Evolutionary conservation across 495 filamentous ascomycete species (phyloP).

Genomic region (Penicillium flavigenum): DNA sequence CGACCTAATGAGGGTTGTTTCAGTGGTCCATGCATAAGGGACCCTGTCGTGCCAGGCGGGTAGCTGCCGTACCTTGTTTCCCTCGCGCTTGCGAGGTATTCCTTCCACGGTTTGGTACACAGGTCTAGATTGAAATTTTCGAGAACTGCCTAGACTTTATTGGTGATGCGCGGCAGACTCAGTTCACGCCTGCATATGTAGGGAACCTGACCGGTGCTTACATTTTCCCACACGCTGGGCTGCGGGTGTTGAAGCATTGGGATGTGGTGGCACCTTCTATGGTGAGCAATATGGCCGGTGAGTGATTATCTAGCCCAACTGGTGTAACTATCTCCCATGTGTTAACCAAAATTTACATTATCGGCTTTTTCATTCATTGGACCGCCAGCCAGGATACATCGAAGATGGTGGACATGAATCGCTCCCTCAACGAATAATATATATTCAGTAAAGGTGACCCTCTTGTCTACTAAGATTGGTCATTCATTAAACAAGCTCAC

Average conservation of each 20-base stretch:
- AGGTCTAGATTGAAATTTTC: slow-evolving; percentile 62
- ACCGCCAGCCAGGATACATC: not conserved
- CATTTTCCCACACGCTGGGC: slow-evolving; percentile 4
- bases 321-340: not conserved
- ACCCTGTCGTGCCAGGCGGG: slow-evolving; percentile 18
- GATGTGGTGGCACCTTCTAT: not conserved
- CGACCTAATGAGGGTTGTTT: slow-evolving; percentile 46
- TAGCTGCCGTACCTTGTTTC: slow-evolving; percentile 57
- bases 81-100: slow-evolving; percentile 59
- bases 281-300: slow-evolving; percentile 59
- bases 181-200: slow-evolving; percentile 40
- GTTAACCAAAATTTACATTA: not conserved
- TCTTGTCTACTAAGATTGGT: not conserved
- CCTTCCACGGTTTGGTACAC: slow-evolving; percentile 67
- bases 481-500: not conserved
- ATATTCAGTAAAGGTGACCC: not conserved
- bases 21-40: not conserved
- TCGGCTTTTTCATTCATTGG: not conserved
- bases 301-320: slow-evolving; percentile 36
- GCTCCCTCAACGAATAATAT: too few relatives aligned
- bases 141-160: slow-evolving; percentile 64
- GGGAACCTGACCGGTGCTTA: slow-evolving; percentile 36
- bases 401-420: not conserved
- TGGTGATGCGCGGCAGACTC: slow-evolving; percentile 48
- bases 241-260: not conserved